Base-by-base conservation (phyloP, 371 early-diverging fungal genomes). In the Circinella umbellata region DNA sequence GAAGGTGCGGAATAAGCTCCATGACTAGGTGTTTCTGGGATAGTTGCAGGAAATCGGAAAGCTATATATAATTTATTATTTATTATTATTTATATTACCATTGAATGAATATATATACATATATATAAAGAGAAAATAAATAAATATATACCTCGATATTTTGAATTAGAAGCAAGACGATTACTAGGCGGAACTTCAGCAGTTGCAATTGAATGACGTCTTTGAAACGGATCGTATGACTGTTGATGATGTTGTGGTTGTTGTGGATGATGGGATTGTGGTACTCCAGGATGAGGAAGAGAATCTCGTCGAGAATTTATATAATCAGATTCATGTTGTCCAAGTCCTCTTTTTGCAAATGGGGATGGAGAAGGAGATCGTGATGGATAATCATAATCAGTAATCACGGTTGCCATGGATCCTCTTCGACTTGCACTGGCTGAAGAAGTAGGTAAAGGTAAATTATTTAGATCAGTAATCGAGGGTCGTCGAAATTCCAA, bases 161-260 rank as follows among this genome's bases (percentile, higher is more conserved):
- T 82, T n/a, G 80, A 65, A 11, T 71, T 61, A 49, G 61, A 55
- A 17, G 36, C 65, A 35, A 34, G 60, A 51, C 69, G 68, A 67
- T 55, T 69, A 35, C 69, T 70, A 14, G 68, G 67, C 4, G 57
- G 57, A 20, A 74, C 63, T 54, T 84, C 83, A 27, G 82, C 76
- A 11, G 80, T 79, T 1, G 87, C 86, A 66, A 89, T 89, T 1
- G 89, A 89, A 48, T 89, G 89, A 18, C 89, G 79, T 39, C 89
- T 65, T 64, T 85, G 85, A n/a, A 81, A 77, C 68, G 77, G 67
- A 71, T 84, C 79, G 74, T 77, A 78, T 69, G 38, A 74, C 55
- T 64, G 67, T 14, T 42, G 73, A 69, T 35, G 34, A 20, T 20
- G 18, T 6, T 63, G 76, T 74, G 54, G 71, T 63, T 42, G 70